Evolutionary conservation across 345 rosid genomes (phyloP).

Genomic region (Linum trigynum): DNA sequence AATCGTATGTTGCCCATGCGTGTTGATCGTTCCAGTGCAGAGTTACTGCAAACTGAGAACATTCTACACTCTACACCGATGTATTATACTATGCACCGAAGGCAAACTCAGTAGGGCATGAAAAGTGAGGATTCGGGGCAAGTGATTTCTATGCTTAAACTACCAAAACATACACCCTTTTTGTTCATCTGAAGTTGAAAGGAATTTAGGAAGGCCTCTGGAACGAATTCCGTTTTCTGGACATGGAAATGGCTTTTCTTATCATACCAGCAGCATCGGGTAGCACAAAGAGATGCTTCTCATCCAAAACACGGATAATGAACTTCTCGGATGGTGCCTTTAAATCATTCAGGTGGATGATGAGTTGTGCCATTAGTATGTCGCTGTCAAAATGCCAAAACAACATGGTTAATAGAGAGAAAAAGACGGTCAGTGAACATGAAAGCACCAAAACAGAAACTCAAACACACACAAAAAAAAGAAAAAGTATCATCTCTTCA

Average conservation of each 20-base stretch:
- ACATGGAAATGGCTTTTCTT: background rate
- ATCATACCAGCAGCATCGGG: background rate
- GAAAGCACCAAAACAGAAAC: no score
- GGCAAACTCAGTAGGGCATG: no score
- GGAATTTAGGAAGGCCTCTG: background rate
- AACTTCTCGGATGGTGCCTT: background rate
- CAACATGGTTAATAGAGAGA: background rate
- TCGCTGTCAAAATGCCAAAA: background rate
- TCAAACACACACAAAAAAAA: no score
- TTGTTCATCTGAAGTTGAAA: background rate
- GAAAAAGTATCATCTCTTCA: background rate
- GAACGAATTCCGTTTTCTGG: slow-evolving; percentile 2
- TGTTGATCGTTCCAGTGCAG: no score
- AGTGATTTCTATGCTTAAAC: no score
- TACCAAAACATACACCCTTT: background rate
- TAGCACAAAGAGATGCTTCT: background rate
- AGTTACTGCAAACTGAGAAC: no score
- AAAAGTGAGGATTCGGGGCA: no score
- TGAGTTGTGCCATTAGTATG: slow-evolving; percentile 2
- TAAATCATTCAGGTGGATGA: background rate
- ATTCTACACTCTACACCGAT: no score
- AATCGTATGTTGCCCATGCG: no score
- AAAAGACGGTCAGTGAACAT: background rate
- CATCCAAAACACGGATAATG: background rate
- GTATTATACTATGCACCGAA: no score